Evolutionary conservation across 495 filamentous ascomycete species (phyloP), one percentile per base, ranked within the genome.

Genomic region (Tetracladium marchalianum): DNA sequence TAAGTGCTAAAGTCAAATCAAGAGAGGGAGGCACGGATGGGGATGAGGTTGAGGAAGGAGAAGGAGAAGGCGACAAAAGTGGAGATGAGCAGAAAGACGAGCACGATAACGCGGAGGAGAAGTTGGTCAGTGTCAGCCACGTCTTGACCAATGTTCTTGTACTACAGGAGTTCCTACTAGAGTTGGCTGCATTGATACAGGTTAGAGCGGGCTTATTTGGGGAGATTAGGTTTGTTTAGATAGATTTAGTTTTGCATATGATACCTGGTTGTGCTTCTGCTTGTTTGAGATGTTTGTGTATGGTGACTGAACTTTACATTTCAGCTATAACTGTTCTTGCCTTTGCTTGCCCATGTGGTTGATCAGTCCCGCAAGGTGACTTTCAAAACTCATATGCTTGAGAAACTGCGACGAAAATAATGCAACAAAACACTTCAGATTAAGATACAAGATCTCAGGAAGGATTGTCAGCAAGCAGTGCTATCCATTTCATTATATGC

Each of bases 111-210:
- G 37, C 42, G 17, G 47, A 49, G 22, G 49, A 54, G 24, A 68
- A 68, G 52, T 67, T 72, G 18, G 77, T 82, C 11, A 90, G 80
- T 12, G 73, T 98, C 5, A 85, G 85, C 41, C 88, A 97, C 61
- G 74, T 97, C 1, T 67, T 98, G 43, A 96, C 92, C 5, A 87
- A 87, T 55, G 73, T 78, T 16, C 73, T 85, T 38, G 69, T 87
- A 43, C 65, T 84, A 51, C 82, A 85, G 60, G 86, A 93, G 52
- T 98, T 98, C 61, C 63, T 95, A 5, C 67, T 97, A 36, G 92
- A 98, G 65, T 60, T 97, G 32, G 82, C 87, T 2, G 90, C 90
- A 8, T 63, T 95, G 56, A 75, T 94, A 43, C 87, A 97, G 56
- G 82, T 89, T 10, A 71, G 92, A 43, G 86, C 87, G 2, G 84